Percentiles rank a stretch among this genome's conserved stretches.
Evolutionary conservation across 495 filamentous ascomycete species (phyloP).

Genomic region (Opeltia flavorubescens): DNA sequence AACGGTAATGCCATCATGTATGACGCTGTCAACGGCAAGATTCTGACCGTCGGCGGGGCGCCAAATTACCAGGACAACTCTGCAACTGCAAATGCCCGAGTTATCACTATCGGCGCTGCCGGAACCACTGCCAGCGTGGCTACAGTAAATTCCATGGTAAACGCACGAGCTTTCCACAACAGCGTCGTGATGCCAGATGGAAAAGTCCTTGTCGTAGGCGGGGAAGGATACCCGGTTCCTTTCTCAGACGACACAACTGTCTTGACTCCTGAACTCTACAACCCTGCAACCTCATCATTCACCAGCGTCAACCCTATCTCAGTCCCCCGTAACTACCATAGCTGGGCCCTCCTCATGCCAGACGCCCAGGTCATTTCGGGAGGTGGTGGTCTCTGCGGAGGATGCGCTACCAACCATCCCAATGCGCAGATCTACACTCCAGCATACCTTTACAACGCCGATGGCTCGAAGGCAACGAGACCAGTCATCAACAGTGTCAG

Average conservation of each 20-base stretch:
- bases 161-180: conserved; percentile 37
- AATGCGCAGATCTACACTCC: conserved; percentile 45
- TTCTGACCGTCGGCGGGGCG: conserved; percentile 37
- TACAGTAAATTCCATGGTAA: conserved; percentile 28
- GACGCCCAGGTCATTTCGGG: conserved; percentile 40
- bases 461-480: conserved; percentile 26
- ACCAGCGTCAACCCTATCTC: conserved; percentile 25
- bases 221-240: conserved; percentile 28
- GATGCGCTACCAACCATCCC: conserved; percentile 40
- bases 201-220: conserved; percentile 40
- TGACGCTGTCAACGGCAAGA: conserved; percentile 39
- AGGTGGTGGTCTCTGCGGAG: conserved; percentile 42
- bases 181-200: conserved; percentile 43
- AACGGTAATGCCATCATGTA: conserved; percentile 40
- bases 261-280: conserved; percentile 35
- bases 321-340: conserved; percentile 42
- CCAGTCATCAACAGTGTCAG: conserved; percentile 25
- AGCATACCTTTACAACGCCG: conserved; percentile 34
- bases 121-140: conserved; percentile 16
- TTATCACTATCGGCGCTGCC: conserved; percentile 32
- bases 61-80: conserved; percentile 27
- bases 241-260: conserved; percentile 36
- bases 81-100: conserved; percentile 28
- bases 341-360: conserved; percentile 36
- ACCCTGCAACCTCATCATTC: conserved; percentile 29